These are phyloP conservation scores for Plasmopara muralis DNA, from an alignment of 352 stramenopile species.

Conservation along the genomic window DNA sequence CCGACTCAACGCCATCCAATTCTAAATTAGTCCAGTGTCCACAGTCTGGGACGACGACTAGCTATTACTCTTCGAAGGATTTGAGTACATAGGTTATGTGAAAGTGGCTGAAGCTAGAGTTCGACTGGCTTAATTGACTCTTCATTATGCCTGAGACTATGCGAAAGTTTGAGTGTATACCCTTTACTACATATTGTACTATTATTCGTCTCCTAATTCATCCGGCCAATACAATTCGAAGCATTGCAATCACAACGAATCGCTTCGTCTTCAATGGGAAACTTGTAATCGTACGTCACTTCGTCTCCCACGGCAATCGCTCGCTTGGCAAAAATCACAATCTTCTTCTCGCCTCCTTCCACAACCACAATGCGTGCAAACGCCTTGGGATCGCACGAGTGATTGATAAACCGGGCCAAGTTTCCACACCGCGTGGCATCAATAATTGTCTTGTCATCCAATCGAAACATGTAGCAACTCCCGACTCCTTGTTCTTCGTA, in stretches of 20 bases:
- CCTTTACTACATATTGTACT: too few relatives aligned
- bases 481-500: constrained; percentile 93
- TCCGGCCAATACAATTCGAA: constrained; percentile 90
- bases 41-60: too few relatives aligned
- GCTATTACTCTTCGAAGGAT: too few relatives aligned
- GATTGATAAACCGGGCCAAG: constrained; percentile 96
- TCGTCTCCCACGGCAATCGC: constrained; percentile 90
- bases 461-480: constrained; percentile 96
- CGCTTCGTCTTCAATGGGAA: constrained; percentile 93
- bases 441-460: constrained; percentile 92
- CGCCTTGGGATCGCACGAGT: constrained; percentile 92
- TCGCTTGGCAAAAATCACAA: constrained; percentile 92
- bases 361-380: constrained; percentile 88
- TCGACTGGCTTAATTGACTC: too few relatives aligned
- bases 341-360: constrained; percentile 90
- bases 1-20: too few relatives aligned
- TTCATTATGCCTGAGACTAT: too few relatives aligned
- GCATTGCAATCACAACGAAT: constrained; percentile 91
- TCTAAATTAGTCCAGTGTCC: too few relatives aligned
- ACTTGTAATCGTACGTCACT: constrained; percentile 97
- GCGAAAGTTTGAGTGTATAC: too few relatives aligned
- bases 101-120: too few relatives aligned
- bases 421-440: constrained; percentile 91
- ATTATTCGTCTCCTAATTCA: constrained; percentile 74
- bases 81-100: too few relatives aligned